Conservation (phyloP, 148 eudicot species). For the Silene uniflora region DNA sequence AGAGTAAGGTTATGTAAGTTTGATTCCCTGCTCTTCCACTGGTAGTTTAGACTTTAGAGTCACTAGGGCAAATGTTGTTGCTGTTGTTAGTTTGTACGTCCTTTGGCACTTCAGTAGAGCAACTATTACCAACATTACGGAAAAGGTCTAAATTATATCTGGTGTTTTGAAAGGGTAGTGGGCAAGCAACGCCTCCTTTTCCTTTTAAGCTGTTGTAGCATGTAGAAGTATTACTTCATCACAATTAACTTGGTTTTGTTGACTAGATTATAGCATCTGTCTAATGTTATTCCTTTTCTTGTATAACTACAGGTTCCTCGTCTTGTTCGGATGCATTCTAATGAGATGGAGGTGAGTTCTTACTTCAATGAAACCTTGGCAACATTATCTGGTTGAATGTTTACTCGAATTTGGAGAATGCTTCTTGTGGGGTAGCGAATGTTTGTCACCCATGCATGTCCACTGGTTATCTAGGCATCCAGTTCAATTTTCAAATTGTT, state of each 20-base stretch:
- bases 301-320: slow-evolving; percentile 70
- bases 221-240: neutral
- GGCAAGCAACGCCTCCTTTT: neutral
- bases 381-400: neutral
- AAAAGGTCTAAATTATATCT: no score
- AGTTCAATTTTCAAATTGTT: neutral
- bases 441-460: slow-evolving; percentile 2
- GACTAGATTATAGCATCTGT: neutral
- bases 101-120: neutral
- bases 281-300: slow-evolving; percentile 5
- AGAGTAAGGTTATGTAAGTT: no score
- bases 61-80: no score
- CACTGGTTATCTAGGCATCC: neutral
- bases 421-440: neutral
- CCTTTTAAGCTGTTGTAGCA: neutral
- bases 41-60: no score
- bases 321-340: slow-evolving; percentile 90
- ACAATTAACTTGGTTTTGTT: neutral
- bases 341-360: slow-evolving; percentile 84
- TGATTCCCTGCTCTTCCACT: no score
- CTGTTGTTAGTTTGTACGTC: neutral
- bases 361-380: slow-evolving; percentile 3
- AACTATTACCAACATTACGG: neutral
- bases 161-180: neutral
- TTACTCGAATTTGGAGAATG: neutral